These are phyloP conservation scores for Boehmeria nivea DNA, from an alignment of 306 rosid species.

Conservation along the genomic window DNA sequence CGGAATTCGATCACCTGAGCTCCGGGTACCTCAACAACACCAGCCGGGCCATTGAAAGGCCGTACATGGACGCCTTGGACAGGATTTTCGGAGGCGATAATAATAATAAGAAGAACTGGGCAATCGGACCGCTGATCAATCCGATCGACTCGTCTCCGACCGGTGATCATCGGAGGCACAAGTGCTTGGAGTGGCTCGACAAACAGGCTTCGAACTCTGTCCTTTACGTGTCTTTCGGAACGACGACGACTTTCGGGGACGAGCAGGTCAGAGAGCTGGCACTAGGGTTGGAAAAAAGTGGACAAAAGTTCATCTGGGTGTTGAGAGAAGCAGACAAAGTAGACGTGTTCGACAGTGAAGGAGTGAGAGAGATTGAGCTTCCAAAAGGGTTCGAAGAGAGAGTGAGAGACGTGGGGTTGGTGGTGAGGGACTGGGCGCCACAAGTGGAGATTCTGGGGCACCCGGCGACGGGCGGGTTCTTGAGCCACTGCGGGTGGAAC, in stretches of 20 bases:
- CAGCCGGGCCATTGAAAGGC: constrained; percentile 39
- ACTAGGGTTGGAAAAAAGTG: constrained; percentile 54
- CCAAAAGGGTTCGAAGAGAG: constrained; percentile 50
- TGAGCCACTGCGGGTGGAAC: constrained; percentile 84
- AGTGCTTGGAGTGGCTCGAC: constrained; percentile 48
- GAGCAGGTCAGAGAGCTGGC: constrained; percentile 58
- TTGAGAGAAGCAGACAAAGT: constrained; percentile 64
- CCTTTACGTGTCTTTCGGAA: constrained; percentile 65
- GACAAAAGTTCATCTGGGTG: constrained; percentile 61
- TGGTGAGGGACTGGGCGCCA: constrained; percentile 65
- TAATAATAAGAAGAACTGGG: constrained; percentile 43
- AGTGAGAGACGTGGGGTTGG: constrained; percentile 35
- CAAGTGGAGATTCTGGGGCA: constrained; percentile 55
- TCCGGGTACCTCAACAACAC: constrained; percentile 48
- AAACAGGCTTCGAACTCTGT: constrained; percentile 35
- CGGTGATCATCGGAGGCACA: neutral
- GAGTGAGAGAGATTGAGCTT: constrained; percentile 24
- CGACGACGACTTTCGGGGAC: constrained; percentile 43
- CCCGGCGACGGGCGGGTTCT: constrained; percentile 47
- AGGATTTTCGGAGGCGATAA: neutral
- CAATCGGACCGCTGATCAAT: constrained; percentile 57
- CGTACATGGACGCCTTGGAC: constrained; percentile 38
- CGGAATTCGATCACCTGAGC: constrained; percentile 27
- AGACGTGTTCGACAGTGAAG: constrained; percentile 18
- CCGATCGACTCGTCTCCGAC: constrained; percentile 12